Conservation (phyloP, 768 basidiomycete genomes). For the Boletus sp. region DNA sequence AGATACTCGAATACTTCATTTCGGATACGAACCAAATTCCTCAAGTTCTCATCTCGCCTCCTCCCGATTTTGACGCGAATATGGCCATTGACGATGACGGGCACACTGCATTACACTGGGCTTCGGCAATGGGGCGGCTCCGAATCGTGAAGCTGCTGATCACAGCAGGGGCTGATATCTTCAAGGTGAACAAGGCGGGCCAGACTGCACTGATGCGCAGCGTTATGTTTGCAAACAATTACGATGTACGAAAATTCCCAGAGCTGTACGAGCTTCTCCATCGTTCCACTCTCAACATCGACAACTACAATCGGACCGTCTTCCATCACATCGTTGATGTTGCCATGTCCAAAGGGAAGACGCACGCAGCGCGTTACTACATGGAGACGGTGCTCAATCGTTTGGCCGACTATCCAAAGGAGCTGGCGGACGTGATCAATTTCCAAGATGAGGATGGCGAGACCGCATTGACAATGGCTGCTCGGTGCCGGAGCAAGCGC, state of each 20-base stretch:
- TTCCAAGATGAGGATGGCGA: slow-evolving; percentile 99
- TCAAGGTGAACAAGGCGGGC: slow-evolving; percentile 93
- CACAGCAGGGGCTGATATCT: slow-evolving; percentile 93
- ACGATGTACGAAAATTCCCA: slow-evolving; percentile 98
- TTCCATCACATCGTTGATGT: slow-evolving; percentile 98
- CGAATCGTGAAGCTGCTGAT: slow-evolving; percentile 93
- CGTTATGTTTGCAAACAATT: slow-evolving; percentile 99
- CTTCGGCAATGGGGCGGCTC: slow-evolving; percentile 97
- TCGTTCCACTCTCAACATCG: slow-evolving; percentile 98
- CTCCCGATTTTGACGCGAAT: slow-evolving; percentile 90
- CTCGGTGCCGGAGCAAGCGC: slow-evolving; percentile 91
- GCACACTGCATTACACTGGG: slow-evolving; percentile 97
- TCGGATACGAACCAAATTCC: slow-evolving; percentile 95
- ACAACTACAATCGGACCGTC: slow-evolving; percentile 94
- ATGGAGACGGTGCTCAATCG: slow-evolving; percentile 93
- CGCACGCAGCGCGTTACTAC: slow-evolving; percentile 96
- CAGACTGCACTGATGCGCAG: slow-evolving; percentile 98
- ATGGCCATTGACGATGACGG: slow-evolving; percentile 98
- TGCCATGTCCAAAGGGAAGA: slow-evolving; percentile 96
- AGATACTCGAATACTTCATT: slow-evolving; percentile 97
- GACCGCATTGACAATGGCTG: slow-evolving; percentile 95
- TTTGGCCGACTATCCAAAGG: slow-evolving; percentile 90
- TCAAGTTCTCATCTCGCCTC: slow-evolving; percentile 80
- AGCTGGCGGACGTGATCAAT: slow-evolving; percentile 96
- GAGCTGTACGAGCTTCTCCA: slow-evolving; percentile 96